These are phyloP conservation scores for Petunia hybrid DNA, from an alignment of 305 asterid genomes.

Conservation along the genomic window DNA sequence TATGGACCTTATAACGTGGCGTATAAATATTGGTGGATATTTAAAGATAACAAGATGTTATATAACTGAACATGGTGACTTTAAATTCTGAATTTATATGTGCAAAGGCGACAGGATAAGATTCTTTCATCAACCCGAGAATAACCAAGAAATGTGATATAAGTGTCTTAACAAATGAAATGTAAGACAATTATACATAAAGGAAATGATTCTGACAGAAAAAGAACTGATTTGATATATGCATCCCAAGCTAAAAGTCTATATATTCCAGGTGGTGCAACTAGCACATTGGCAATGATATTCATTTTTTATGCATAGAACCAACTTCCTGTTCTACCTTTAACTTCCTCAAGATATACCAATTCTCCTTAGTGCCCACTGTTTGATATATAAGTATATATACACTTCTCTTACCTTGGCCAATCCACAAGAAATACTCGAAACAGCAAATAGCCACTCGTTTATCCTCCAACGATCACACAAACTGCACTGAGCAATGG, in stretches of 20 bases:
- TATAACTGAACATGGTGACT: too few relatives aligned
- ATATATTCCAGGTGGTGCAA: too few relatives aligned
- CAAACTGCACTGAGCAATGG: conserved; percentile 38
- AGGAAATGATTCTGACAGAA: background rate
- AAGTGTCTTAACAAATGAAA: too few relatives aligned
- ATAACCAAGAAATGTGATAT: background rate
- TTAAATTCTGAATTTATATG: too few relatives aligned
- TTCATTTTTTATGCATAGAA: background rate
- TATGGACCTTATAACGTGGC: too few relatives aligned
- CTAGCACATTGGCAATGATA: too few relatives aligned
- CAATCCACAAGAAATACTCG: too few relatives aligned
- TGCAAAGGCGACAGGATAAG: too few relatives aligned
- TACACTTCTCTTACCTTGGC: background rate
- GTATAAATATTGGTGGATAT: too few relatives aligned
- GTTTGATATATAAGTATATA: background rate
- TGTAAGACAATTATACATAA: too few relatives aligned
- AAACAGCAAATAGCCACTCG: background rate
- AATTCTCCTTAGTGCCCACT: too few relatives aligned
- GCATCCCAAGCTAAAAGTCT: background rate
- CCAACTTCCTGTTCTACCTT: background rate
- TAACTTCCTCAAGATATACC: background rate
- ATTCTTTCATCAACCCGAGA: background rate
- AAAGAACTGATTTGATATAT: background rate
- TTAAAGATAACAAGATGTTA: too few relatives aligned
- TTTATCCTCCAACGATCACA: conserved; percentile 12